A percentile compares a stretch with the other conserved stretches of the same genome.
Conservation (phyloP, 768 basidiomycete species). For the Albatrellus ellisii region DNA sequence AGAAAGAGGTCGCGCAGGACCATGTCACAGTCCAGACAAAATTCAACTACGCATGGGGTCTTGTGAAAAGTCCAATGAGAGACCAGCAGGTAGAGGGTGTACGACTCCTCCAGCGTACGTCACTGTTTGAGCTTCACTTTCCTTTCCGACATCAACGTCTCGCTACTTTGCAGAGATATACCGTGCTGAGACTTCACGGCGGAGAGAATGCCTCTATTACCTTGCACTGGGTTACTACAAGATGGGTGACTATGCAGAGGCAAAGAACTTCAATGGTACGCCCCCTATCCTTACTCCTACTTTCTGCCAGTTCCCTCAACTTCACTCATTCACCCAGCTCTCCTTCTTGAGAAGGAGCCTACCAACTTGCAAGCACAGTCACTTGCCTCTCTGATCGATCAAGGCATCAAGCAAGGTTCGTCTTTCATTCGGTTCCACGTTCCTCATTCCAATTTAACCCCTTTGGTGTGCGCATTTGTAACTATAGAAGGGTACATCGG, state of each 20-base stretch:
- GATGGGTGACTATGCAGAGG: conserved; percentile 89
- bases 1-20: conserved; percentile 71
- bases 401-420: conserved; percentile 69
- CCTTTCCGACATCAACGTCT: neutral
- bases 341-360: conserved; percentile 87
- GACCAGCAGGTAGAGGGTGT: conserved; percentile 91
- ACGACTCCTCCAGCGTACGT: conserved; percentile 72
- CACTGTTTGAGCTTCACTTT: neutral
- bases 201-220: conserved; percentile 95
- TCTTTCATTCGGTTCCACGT: no score
- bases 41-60: conserved; percentile 96
- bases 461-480: neutral
- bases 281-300: neutral
- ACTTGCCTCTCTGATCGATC: conserved; percentile 73
- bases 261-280: conserved; percentile 86
- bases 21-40: conserved; percentile 91
- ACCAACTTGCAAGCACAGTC: conserved; percentile 88
- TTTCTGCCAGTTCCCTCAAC: neutral
- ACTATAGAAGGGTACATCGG: conserved; percentile 91
- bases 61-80: conserved; percentile 79
- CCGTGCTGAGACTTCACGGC: conserved; percentile 69
- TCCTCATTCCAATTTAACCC: neutral
- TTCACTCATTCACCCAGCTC: conserved; percentile 31
- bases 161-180: conserved; percentile 63
- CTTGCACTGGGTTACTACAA: conserved; percentile 94